Evolutionary conservation across 2,329 filamentous ascomycete genomes (phyloP).

Genomic region (Pseudogymnoascus sp.): DNA sequence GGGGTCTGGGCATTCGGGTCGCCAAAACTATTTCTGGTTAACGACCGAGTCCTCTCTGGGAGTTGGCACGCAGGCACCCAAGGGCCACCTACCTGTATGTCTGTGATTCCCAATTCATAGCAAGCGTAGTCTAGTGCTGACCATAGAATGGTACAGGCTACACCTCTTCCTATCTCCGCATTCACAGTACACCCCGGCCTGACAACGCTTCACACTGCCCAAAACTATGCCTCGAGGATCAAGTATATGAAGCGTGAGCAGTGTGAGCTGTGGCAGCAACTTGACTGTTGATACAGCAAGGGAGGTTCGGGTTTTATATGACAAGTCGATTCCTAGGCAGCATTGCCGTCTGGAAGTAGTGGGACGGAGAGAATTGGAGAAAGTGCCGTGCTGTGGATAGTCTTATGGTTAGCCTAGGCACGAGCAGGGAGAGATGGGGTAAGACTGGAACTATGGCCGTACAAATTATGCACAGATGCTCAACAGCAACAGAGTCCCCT

Average conservation of each 20-base stretch:
- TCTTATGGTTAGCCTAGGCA: constrained; percentile 5
- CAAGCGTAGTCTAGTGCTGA: constrained; percentile 28
- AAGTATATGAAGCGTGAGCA: background rate
- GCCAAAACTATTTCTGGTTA: constrained; percentile 49
- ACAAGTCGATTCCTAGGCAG: background rate
- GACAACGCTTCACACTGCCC: background rate
- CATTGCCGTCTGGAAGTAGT: background rate
- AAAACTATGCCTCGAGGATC: background rate
- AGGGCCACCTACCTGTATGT: constrained; percentile 42
- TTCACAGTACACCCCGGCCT: background rate
- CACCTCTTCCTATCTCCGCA: background rate
- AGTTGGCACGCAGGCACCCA: background rate
- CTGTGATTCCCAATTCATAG: constrained; percentile 57
- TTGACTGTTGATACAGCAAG: background rate
- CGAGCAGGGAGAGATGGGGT: background rate
- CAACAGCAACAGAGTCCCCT: background rate
- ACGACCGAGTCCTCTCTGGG: constrained; percentile 21
- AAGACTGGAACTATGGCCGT: background rate
- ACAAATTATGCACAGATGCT: constrained; percentile 5
- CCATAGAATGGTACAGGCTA: background rate
- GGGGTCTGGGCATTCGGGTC: constrained; percentile 55
- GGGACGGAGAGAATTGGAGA: constrained; percentile 1
- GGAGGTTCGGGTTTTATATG: constrained; percentile 4
- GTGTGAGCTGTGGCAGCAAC: constrained; percentile 4
- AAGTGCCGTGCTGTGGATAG: constrained; percentile 4